Evolutionary conservation across 169 alveolate genomes (phyloP).

Genomic region (Eimeria zaria): DNA sequence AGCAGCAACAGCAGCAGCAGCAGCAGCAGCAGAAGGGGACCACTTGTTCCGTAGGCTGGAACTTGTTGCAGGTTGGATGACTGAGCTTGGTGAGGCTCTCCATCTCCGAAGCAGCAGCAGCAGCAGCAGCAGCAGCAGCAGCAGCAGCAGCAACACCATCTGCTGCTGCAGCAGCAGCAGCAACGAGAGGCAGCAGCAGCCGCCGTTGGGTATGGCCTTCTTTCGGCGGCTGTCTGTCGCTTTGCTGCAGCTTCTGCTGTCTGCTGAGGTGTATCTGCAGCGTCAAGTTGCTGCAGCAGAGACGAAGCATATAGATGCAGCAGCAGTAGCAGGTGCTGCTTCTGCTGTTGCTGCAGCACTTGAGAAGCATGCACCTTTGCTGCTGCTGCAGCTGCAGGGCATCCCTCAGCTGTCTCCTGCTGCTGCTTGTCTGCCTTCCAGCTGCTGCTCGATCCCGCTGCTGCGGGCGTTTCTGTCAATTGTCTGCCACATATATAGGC

Average conservation of each 20-base stretch:
- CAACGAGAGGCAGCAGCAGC: conserved; percentile 20
- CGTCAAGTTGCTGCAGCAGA: conserved; percentile 23
- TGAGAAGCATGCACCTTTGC: neutral
- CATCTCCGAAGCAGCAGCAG: neutral
- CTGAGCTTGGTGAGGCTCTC: neutral
- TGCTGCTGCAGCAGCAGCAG: neutral
- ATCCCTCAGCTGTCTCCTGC: conserved; percentile 53
- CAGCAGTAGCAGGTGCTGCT: conserved; percentile 29
- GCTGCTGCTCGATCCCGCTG: conserved; percentile 34
- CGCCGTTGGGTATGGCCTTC: neutral
- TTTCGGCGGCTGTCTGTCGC: conserved; percentile 16
- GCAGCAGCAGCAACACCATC: too few species aligned
- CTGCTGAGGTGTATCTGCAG: conserved; percentile 18
- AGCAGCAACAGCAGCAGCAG: conserved; percentile 17
- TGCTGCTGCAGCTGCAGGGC: conserved; percentile 17
- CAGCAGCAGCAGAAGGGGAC: conserved; percentile 31
- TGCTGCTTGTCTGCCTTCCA: conserved; percentile 10
- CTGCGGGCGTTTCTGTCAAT: conserved; percentile 20
- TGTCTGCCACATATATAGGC: neutral
- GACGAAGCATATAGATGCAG: neutral
- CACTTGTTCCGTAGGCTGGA: neutral
- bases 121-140: conserved; percentile 7
- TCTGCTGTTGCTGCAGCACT: conserved; percentile 9
- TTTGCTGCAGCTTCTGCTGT: conserved; percentile 41
- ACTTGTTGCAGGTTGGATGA: conserved; percentile 26